phyloP scores from a whole-genome alignment of 345 rosid species.

The Eutrema yunnanense region DNA sequence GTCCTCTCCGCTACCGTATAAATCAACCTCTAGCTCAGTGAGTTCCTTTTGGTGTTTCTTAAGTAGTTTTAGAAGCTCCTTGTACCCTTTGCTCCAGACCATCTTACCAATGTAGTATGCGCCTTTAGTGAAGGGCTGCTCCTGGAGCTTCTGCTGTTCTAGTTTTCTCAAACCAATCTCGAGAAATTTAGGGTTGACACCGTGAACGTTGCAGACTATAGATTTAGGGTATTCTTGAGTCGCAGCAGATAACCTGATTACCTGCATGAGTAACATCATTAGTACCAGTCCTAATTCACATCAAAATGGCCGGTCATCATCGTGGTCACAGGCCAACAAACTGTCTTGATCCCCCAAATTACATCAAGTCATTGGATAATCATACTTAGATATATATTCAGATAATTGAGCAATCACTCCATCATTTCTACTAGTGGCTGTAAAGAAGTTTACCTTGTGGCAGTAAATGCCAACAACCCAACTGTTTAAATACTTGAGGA shows the following conservation, averaged over 20 bases:
- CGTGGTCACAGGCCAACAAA: not conserved
- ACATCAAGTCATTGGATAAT: not conserved
- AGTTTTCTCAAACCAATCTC: constrained; percentile 65
- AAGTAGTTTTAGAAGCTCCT: constrained; percentile 75
- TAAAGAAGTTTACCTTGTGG: constrained; percentile 61
- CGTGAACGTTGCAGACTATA: constrained; percentile 86
- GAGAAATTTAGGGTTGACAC: constrained; percentile 90
- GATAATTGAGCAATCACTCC: not conserved
- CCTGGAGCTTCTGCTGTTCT: constrained; percentile 47
- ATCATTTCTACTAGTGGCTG: not conserved
- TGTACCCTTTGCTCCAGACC: constrained; percentile 98
- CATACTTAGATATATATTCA: not conserved
- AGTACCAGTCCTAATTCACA: constrained; percentile 2
- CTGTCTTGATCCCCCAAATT: not conserved
- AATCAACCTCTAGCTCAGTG: constrained; percentile 63
- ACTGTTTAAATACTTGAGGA: constrained; percentile 53
- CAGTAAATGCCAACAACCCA: constrained; percentile 92
- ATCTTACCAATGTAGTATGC: constrained; percentile 93
- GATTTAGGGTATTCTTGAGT: constrained; percentile 87
- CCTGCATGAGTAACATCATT: constrained; percentile 39
- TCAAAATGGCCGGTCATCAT: not conserved
- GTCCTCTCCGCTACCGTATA: constrained; percentile 89
- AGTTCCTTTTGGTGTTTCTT: constrained; percentile 64
- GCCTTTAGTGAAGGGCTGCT: constrained; percentile 60
- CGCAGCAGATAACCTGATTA: constrained; percentile 87